phyloP scores from a whole-genome alignment of 441 rosid species.

The Breynia disticha region DNA sequence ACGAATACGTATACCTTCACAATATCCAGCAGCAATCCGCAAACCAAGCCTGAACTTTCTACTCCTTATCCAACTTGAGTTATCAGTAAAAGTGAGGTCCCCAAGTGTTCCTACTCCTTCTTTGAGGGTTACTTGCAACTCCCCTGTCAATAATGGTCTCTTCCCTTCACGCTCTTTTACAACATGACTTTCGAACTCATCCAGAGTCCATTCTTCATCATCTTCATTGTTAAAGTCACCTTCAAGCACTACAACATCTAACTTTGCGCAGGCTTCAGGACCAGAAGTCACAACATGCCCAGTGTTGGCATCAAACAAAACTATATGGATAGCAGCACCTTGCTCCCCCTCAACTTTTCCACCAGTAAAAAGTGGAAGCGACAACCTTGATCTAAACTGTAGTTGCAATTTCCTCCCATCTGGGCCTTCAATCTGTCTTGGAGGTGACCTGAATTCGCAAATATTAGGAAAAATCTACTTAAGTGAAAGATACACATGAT shows the following conservation, averaged over 20 bases:
- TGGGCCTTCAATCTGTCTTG: constrained; percentile 81
- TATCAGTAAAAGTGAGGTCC: constrained; percentile 87
- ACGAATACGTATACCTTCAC: constrained; percentile 68
- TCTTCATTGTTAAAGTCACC: constrained; percentile 92
- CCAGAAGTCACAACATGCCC: constrained; percentile 70
- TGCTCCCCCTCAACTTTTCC: constrained; percentile 99
- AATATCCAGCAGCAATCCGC: constrained; percentile 59
- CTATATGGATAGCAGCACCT: constrained; percentile 90
- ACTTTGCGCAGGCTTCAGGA: constrained; percentile 64
- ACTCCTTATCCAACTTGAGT: constrained; percentile 99
- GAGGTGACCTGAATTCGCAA: constrained; percentile 50
- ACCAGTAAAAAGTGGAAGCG: constrained; percentile 96
- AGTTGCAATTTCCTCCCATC: constrained; percentile 70
- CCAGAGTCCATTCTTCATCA: constrained; percentile 89
- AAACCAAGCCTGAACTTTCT: constrained; percentile 93
- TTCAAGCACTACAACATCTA: constrained; percentile 88
- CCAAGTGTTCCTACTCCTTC: constrained; percentile 97
- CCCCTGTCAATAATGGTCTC: constrained; percentile 88
- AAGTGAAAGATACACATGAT: not conserved
- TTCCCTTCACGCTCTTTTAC: constrained; percentile 98
- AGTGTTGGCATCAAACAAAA: constrained; percentile 58
- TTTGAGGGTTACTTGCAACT: constrained; percentile 75
- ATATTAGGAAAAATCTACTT: not conserved
- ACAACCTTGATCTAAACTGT: constrained; percentile 72
- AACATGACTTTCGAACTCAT: constrained; percentile 86